phyloP scores from a whole-genome alignment of 371 early-diverging fungal species.

The Cokeromyces recurvatus region DNA sequence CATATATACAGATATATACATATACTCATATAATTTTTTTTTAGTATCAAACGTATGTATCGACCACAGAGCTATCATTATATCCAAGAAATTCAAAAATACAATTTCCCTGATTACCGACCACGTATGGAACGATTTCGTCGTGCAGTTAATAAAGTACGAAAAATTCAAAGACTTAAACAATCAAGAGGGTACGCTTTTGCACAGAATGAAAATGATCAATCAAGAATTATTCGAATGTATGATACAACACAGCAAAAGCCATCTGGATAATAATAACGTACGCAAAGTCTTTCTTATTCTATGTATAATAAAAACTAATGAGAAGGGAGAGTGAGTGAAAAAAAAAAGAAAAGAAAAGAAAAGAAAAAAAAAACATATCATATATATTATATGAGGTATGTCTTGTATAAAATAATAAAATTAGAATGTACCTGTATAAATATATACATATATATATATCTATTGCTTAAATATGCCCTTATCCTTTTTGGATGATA shows the following conservation, averaged over 20 bases:
- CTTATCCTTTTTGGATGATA: no score
- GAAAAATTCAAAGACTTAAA: slow-evolving; percentile 88
- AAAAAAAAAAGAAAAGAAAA: no score
- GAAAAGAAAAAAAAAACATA: no score
- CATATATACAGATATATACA: no score
- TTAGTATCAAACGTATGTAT: slow-evolving; percentile 24
- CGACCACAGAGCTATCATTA: slow-evolving; percentile 78
- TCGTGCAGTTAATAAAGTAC: slow-evolving; percentile 94
- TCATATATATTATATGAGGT: no score
- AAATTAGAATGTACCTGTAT: no score
- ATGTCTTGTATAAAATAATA: no score
- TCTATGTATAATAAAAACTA: no score
- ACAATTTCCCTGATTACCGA: slow-evolving; percentile 93
- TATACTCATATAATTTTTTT: neutral
- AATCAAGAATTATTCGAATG: slow-evolving; percentile 86
- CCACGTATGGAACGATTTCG: slow-evolving; percentile 95
- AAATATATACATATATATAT: no score
- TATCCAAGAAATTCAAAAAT: slow-evolving; percentile 96
- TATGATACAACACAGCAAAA: slow-evolving; percentile 94
- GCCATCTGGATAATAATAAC: slow-evolving; percentile 74
- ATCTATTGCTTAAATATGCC: no score
- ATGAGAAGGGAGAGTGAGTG: no score
- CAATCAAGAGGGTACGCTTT: slow-evolving; percentile 95
- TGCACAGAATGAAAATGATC: slow-evolving; percentile 93
- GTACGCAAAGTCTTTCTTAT: no score